These are phyloP conservation scores for Capronia epimyces DNA, from an alignment of 2,329 filamentous ascomycete genomes.

Conservation along the genomic window DNA sequence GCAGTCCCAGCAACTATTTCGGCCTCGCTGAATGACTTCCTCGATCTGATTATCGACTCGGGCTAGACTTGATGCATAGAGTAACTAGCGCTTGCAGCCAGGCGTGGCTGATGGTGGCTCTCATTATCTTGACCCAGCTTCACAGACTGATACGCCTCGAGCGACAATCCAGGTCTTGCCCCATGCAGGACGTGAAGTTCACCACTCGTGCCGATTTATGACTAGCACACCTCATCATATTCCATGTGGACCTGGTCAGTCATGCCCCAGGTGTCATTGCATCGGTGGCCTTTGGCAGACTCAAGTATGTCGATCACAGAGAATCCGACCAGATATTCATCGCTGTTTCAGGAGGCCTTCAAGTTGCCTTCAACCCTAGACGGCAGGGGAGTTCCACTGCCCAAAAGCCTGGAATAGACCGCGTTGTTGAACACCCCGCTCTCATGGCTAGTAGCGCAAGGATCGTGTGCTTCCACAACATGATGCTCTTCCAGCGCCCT, in stretches of 20 bases:
- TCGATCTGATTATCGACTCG: conserved; percentile 13
- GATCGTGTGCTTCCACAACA: background rate
- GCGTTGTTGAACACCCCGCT: background rate
- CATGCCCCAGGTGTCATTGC: background rate
- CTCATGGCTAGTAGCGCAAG: too few relatives aligned
- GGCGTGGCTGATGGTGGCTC: conserved; percentile 5
- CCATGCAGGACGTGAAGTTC: background rate
- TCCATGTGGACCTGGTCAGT: background rate
- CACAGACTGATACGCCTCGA: background rate
- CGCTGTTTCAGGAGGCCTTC: background rate
- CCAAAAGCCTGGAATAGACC: background rate
- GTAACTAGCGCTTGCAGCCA: conserved; percentile 9
- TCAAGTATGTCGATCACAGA: background rate
- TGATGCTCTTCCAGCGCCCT: background rate
- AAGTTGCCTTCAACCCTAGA: background rate
- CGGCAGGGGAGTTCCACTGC: background rate
- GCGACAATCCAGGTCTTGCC: background rate
- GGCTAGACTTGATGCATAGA: conserved; percentile 17
- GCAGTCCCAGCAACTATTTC: conserved; percentile 36
- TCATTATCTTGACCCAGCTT: conserved; percentile 9
- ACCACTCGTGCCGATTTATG: background rate
- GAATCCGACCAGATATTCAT: background rate
- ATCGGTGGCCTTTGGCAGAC: background rate
- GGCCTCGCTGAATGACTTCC: conserved; percentile 13
- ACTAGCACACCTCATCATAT: background rate